These are phyloP conservation scores for Sarcocystis neurona DNA, from an alignment of 169 alveolate species.

Conservation along the genomic window DNA sequence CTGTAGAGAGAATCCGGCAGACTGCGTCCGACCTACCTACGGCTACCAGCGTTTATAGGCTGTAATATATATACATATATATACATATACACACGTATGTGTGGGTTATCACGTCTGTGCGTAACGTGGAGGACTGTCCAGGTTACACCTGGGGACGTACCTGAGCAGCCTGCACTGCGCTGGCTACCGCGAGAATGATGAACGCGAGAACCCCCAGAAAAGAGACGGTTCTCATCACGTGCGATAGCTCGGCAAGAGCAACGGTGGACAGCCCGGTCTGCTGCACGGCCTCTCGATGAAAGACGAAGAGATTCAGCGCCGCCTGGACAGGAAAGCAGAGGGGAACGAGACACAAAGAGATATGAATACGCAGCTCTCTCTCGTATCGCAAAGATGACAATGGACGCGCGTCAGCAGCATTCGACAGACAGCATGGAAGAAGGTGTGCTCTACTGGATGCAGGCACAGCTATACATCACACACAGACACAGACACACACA, in stretches of 20 bases:
- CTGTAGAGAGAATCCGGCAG: too few relatives aligned
- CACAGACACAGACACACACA: neutral
- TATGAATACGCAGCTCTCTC: too few relatives aligned
- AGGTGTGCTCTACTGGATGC: too few relatives aligned
- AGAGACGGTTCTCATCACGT: conserved; percentile 43
- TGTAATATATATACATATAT: neutral
- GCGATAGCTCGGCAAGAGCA: conserved; percentile 47
- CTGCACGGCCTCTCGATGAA: conserved; percentile 40
- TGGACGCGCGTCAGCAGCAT: too few relatives aligned
- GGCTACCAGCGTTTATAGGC: neutral
- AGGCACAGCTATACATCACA: too few relatives aligned
- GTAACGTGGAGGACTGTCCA: neutral
- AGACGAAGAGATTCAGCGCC: conserved; percentile 47
- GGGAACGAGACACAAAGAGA: neutral
- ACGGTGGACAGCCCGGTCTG: conserved; percentile 41
- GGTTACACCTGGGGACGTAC: neutral
- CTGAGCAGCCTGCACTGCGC: conserved; percentile 51
- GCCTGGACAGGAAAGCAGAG: conserved; percentile 17
- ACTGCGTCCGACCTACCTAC: too few relatives aligned
- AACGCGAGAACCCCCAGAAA: conserved; percentile 35
- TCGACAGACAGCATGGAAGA: too few relatives aligned
- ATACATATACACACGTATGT: neutral
- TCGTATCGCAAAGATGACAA: too few relatives aligned
- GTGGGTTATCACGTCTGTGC: neutral
- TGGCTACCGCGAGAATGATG: conserved; percentile 34